Evolutionary conservation across 108 stramenopile genomes (phyloP).

Genomic region (Schizochytrium sp.): DNA sequence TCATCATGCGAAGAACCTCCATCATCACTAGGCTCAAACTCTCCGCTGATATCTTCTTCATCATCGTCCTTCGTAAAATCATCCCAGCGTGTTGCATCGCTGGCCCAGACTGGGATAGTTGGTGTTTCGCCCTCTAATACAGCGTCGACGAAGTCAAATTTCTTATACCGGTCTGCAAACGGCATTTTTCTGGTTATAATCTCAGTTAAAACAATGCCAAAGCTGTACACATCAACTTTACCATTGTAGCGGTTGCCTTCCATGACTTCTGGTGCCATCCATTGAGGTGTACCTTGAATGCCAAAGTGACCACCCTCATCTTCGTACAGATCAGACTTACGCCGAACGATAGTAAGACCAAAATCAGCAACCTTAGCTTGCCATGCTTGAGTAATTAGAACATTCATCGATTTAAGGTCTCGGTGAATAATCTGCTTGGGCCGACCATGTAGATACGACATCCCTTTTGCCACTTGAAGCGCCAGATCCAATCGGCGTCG

Average conservation of each 20-base stretch:
- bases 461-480: slow-evolving; percentile 87
- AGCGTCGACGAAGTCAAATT: slow-evolving; percentile 62
- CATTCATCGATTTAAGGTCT: slow-evolving; percentile 90
- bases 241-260: slow-evolving; percentile 59
- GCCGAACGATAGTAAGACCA: slow-evolving; percentile 85
- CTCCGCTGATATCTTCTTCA: neutral
- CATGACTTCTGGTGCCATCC: slow-evolving; percentile 89
- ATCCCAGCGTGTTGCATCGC: neutral
- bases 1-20: neutral
- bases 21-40: no score
- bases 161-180: slow-evolving; percentile 51
- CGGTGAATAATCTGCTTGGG: slow-evolving; percentile 90
- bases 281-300: slow-evolving; percentile 87
- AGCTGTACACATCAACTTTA: slow-evolving; percentile 64
- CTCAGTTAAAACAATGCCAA: slow-evolving; percentile 60
- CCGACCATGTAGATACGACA: slow-evolving; percentile 91
- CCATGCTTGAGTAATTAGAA: slow-evolving; percentile 87
- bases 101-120: slow-evolving; percentile 60
- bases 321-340: neutral
- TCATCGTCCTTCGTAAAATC: neutral
- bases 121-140: slow-evolving; percentile 63
- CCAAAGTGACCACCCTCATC: slow-evolving; percentile 28
- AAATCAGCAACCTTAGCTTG: slow-evolving; percentile 94
- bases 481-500: slow-evolving; percentile 78
- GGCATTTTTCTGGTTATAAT: slow-evolving; percentile 47